These are phyloP conservation scores for Fusarium keratoplasticum DNA, from an alignment of 2,329 filamentous ascomycete genomes.

Conservation along the genomic window DNA sequence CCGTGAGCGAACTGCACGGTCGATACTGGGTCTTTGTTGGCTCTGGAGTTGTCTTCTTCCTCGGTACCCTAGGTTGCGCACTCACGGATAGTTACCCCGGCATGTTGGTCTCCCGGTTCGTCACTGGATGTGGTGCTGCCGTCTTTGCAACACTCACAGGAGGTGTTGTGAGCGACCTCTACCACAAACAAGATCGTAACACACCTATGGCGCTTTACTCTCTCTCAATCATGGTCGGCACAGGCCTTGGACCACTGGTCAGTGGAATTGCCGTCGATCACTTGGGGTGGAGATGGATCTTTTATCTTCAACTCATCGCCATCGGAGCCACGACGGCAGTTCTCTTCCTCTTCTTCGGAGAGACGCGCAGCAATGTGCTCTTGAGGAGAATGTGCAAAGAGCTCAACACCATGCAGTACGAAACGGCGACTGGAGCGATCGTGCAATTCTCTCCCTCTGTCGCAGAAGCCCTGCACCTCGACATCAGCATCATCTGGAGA, in stretches of 20 bases:
- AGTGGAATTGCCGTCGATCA: constrained; percentile 69
- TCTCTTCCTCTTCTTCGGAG: constrained; percentile 71
- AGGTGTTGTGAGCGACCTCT: constrained; percentile 76
- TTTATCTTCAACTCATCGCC: constrained; percentile 73
- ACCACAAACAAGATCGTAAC: constrained; percentile 71
- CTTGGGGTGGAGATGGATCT: constrained; percentile 74
- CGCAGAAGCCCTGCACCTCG: constrained; percentile 32
- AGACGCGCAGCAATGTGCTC: constrained; percentile 76
- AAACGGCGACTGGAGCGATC: background rate
- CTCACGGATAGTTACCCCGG: constrained; percentile 69
- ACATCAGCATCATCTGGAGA: constrained; percentile 39
- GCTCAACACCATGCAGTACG: constrained; percentile 62
- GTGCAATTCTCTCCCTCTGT: constrained; percentile 12
- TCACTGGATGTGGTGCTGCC: constrained; percentile 71
- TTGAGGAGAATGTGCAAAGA: constrained; percentile 68
- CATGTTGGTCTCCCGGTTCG: constrained; percentile 71
- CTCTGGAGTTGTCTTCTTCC: constrained; percentile 50
- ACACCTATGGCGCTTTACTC: constrained; percentile 77
- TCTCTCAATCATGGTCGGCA: constrained; percentile 70
- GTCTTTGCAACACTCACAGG: constrained; percentile 62
- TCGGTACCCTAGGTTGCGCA: constrained; percentile 65
- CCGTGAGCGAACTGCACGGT: constrained; percentile 71
- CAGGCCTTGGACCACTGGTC: constrained; percentile 71
- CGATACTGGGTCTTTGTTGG: constrained; percentile 48
- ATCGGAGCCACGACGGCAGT: constrained; percentile 65